Evolutionary conservation across 2,329 filamentous ascomycete species (phyloP), one percentile per base, ranked within the genome.

Genomic region (Cylindrodendrum hubeiense): DNA sequence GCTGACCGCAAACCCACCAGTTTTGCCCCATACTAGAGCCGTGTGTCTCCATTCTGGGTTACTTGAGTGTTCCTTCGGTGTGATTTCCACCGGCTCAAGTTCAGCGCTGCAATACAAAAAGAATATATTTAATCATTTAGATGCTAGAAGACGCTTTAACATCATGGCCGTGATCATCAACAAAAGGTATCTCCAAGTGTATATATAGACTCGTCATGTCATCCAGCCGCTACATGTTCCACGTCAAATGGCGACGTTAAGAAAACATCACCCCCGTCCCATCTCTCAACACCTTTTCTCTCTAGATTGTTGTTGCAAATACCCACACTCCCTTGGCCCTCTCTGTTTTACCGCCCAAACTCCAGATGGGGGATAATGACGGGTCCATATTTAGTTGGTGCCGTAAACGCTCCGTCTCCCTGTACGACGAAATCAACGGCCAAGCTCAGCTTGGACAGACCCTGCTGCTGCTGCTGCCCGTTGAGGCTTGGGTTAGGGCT

Each of bases 341-440:
- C n/a, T 53, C 21, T 41, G 17, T 22, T 43, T 72, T 67, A 78
- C 56, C 77, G 80, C 21, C 92, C 92, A 82, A 90, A 91, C 79
- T 95, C 93, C 68, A 95, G 80, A 80, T 91, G 94, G 41, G 96
- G 96, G 72, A 99, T 90, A 80, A 98, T 95, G 17, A 99, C 96
- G 12, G 96, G 96, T 0, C 96, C 96, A 78, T 97, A 99, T 83
- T 99, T 99, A 71, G 96, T 95, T 51, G 96, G 93, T 69, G 88
- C 86, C 41, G 89, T 92, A 79, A 92, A 95, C 1, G 89, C 88
- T 1, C 93, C 92, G 72, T 98, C 95, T 1, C 93, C 94, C 80
- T 99, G 96, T 22, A 99, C 95, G 79, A 99, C 93, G 78, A 98
- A 99, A 79, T 99, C 96, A 2, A 97, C 93, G 1, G 95, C 96